Evolutionary conservation across 352 stramenopile genomes (phyloP), one percentile per base, ranked within the genome.

Genomic region (Plasmopara muralis): DNA sequence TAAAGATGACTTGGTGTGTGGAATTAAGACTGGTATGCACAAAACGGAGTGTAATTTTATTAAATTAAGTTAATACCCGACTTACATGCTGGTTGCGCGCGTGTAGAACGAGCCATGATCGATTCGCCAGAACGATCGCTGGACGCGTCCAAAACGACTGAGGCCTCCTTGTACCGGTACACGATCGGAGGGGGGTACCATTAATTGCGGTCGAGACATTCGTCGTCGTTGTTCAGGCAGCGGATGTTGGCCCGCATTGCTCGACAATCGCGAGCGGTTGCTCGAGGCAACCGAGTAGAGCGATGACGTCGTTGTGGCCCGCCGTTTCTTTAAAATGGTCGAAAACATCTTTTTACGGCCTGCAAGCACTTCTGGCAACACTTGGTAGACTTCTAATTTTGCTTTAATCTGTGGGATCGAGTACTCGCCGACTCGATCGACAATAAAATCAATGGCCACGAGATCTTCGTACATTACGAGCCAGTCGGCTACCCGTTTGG

Each of bases 301-400:
- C 3, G 66, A 75, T 9, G 66, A 75, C 29, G 62, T 35, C 0
- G 66, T 72, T 6, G 66, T 75, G 3, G 66, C 66, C 6, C 66
- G 57, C 1, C 66, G 62, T 42, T 75, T 75, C 45, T 70, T 70
- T 29, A 77, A 56, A 14, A 52, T 77, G 16, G 58, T 70, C 13
- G 68, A 68, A 43, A 77, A 77, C 50, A 72, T 70, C 47, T 77
- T 77, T 37, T 74, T 77, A 2, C 68, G 68, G 6, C 65, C 60
- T 15, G 41, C 61, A n/a, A 79, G 53, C 9, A 75, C 60, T 42
- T 75, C 55, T 4, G 66, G 66, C n/a, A 72, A 40, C 40, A 80
- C 55, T 31, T 81, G 70, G n/a, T 71, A 75, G n/a, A 82, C 54
- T 28, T 82, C 71, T 0, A 78, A 50, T 43, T 72, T 70, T 18